Evolutionary conservation across 1,284 basidiomycete species (phyloP).

Genomic region (Gomphus sp.): DNA sequence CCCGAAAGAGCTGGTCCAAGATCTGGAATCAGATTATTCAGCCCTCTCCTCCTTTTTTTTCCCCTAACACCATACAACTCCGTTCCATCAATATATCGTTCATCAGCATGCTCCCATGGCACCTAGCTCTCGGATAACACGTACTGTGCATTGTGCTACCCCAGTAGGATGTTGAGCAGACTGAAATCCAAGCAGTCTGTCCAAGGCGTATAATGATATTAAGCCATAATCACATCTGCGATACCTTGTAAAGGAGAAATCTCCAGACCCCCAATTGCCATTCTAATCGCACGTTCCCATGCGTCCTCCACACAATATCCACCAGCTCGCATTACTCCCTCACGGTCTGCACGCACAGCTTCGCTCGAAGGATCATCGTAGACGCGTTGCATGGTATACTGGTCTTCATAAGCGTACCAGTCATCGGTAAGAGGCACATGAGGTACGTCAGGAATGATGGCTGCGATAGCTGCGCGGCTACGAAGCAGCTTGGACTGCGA

Average conservation of each 20-base stretch:
- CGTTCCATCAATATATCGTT: too few species aligned
- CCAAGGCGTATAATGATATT: neutral
- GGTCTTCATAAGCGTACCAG: slow-evolving; percentile 67
- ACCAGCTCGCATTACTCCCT: slow-evolving; percentile 77
- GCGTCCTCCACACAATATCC: slow-evolving; percentile 78
- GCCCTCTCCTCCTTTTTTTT: too few species aligned
- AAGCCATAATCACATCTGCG: neutral
- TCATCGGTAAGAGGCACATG: slow-evolving; percentile 69
- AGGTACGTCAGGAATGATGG: slow-evolving; percentile 61
- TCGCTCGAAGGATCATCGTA: slow-evolving; percentile 70
- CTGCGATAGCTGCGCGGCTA: slow-evolving; percentile 40
- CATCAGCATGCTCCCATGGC: too few species aligned
- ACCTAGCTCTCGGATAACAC: neutral
- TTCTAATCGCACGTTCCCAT: slow-evolving; percentile 78
- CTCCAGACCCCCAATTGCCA: slow-evolving; percentile 69
- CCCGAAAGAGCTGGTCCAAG: too few species aligned
- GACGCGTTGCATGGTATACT: slow-evolving; percentile 39
- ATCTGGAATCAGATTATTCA: too few species aligned
- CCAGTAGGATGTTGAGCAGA: neutral
- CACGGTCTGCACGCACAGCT: slow-evolving; percentile 63
- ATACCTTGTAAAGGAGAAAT: slow-evolving; percentile 28
- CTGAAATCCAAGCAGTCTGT: too few species aligned
- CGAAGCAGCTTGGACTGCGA: slow-evolving; percentile 44
- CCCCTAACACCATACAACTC: too few species aligned
- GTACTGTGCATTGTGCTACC: neutral